Evolutionary conservation across 768 basidiomycete genomes (phyloP), one percentile per base, ranked within the genome.

Genomic region (Cantharellus cinnabarinus): DNA sequence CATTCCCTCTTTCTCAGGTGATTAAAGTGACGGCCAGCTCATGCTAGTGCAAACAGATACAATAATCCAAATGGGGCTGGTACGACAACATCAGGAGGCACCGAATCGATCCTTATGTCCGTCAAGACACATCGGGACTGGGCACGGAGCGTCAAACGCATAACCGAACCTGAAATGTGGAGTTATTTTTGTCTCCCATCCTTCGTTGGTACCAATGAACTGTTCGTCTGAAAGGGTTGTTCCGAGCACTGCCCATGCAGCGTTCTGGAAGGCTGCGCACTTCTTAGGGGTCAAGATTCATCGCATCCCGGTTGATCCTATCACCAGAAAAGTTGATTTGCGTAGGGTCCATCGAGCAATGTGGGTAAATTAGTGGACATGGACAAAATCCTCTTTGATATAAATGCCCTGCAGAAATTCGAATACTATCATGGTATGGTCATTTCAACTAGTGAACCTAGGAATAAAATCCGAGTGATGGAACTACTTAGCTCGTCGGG

Each of bases 31-130:
- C 38, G 52, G 52, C 52, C 7, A 54, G 44, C 37, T 58, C 56
- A 41, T 14, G 66, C 48, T 62, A 3, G 60, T 56, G 40, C 39
- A 5, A 2, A 39, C 58, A 73, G 74, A 42, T 97, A 85, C 72
- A 82, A 88, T 66, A 82, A 83, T 63, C 85, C 89, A 1, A 72
- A 77, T 55, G 89, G 89, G 14, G 88, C 89, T 5, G 94, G 94
- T 7, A 82, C 82, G 3, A 97, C 93, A 70, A 99, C 94, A 1
- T 85, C 85, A 0, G 94, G 94, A 10, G 94, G 94, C 3, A 99
- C 94, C 0, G 94, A 99, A 68, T 88, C 85, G 29, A 97, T 98
- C 64, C 74, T 99, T 55, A 91, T 97, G 90, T 82, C 90, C 2
- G 77, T 89, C 63, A 97, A 97, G 74, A 86, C 91, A 0, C 82